Base-by-base conservation (phyloP, 1,284 basidiomycete species). In the Golubevia sp. region DNA sequence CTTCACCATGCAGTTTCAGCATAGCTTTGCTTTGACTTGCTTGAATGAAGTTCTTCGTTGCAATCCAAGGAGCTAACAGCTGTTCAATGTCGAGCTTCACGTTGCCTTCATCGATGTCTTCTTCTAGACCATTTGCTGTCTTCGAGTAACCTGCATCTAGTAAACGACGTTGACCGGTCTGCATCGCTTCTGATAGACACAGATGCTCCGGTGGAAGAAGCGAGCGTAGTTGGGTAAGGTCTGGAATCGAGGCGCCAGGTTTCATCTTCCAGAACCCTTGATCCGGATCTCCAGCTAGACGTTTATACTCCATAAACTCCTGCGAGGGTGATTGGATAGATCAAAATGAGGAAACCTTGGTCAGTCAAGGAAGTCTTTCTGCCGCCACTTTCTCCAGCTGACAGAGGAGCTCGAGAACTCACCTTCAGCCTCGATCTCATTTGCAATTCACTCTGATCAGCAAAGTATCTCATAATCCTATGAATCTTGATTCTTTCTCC, bases 191-290 rank as follows among this genome's bases (percentile, higher is more conserved):
- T 27, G 70, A 73, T 0, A 83, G 73, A 49, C 73, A 76, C 51
- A 83, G 73, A 65, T 83, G 76, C 63, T 83, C 81, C 5, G 81
- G 81, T 11, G 81, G 76, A 18, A 83, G 65, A 64, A 75, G 72
- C 62, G 74, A 76, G 56, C 74, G 68, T 62, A 83, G 58, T 63
- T 82, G 79, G 5, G 67, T 62, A 52, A 82, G 79, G 23, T 76
- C 74, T 0, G 81, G 81, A 27, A 79, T 74, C 15, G 73, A 67
- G 34, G 80, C 75, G 27, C 74, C 70, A 7, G 74, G 63, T 56
- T 77, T 82, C 53, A 83, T 67, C 63, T 78, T 78, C 81, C 81
- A 83, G 63, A 74, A 82, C 30, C 79, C 81, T 54, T 83, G 79
- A 58, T 83, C 75, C 58, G 74, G 70, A 44, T 83, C 79, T 50